A percentile compares a stretch with the other conserved stretches of the same genome.
Conservation (phyloP, 2,329 filamentous ascomycete genomes). For the Phoma sp. region DNA sequence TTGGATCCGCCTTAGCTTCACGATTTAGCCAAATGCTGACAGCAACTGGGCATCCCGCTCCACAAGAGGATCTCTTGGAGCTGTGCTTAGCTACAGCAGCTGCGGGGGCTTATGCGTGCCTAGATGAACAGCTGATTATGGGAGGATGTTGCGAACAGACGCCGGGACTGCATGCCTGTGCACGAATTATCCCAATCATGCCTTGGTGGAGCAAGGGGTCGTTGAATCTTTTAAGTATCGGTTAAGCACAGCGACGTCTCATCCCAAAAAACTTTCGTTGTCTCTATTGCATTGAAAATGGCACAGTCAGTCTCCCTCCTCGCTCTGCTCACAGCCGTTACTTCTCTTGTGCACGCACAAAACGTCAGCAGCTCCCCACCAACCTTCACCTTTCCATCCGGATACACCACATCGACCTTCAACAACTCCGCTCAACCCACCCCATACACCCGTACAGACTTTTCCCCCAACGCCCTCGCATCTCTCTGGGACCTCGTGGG, state of each 20-base stretch:
- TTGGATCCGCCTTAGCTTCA: slow-evolving; percentile 27
- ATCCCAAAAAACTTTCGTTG: too few relatives aligned
- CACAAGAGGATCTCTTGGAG: slow-evolving; percentile 1
- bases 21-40: slow-evolving; percentile 19
- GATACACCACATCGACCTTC: slow-evolving; percentile 47
- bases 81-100: slow-evolving; percentile 1
- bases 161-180: not conserved
- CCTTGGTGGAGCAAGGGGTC: not conserved
- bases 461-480: slow-evolving; percentile 55
- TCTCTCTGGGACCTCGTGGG: slow-evolving; percentile 56
- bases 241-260: too few relatives aligned
- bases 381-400: slow-evolving; percentile 40
- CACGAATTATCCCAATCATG: not conserved
- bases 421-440: slow-evolving; percentile 54
- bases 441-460: slow-evolving; percentile 52
- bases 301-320: slow-evolving; percentile 24
- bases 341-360: slow-evolving; percentile 11
- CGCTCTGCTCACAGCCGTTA: slow-evolving; percentile 24
- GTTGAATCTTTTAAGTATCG: slow-evolving; percentile 1
- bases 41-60: not conserved
- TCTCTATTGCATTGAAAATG: slow-evolving; percentile 22
- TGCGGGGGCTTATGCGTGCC: slow-evolving; percentile 10
- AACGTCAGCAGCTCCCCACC: slow-evolving; percentile 10
- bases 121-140: not conserved
- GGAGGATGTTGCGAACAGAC: not conserved